A percentile compares a stretch with the other conserved stretches of the same genome.
Evolutionary conservation across 2,329 filamentous ascomycete species (phyloP).

Genomic region (Aureobasidium vineae): DNA sequence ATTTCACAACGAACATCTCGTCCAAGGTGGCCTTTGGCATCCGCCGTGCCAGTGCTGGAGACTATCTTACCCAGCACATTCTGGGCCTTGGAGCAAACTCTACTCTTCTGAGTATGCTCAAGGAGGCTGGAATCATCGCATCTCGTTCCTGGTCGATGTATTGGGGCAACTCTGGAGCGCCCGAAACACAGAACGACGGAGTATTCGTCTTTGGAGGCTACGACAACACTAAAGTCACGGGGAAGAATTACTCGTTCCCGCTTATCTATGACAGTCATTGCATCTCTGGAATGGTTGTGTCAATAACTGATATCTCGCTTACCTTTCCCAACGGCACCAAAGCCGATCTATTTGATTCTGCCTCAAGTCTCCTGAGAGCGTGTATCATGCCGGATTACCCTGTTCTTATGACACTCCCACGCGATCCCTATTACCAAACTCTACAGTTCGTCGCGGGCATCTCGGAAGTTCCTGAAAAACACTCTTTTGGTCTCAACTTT

Average conservation of each 20-base stretch:
- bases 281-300: background rate
- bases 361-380: background rate
- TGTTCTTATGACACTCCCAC: background rate
- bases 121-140: background rate
- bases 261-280: background rate
- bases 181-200: background rate
- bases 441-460: background rate
- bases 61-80: background rate
- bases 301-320: background rate
- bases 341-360: background rate
- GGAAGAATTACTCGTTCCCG: background rate
- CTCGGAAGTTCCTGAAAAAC: background rate
- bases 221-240: background rate
- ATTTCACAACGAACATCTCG: background rate
- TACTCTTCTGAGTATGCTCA: background rate
- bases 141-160: conserved; percentile 8
- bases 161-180: background rate
- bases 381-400: background rate
- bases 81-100: background rate
- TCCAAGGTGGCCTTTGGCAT: background rate
- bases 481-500: background rate
- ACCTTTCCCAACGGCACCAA: background rate
- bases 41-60: background rate
- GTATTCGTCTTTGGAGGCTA: background rate
- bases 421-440: background rate